A percentile compares a stretch with the other conserved stretches of the same genome.
Evolutionary conservation across 768 basidiomycete species (phyloP).

Genomic region (Termitomyces sp.): DNA sequence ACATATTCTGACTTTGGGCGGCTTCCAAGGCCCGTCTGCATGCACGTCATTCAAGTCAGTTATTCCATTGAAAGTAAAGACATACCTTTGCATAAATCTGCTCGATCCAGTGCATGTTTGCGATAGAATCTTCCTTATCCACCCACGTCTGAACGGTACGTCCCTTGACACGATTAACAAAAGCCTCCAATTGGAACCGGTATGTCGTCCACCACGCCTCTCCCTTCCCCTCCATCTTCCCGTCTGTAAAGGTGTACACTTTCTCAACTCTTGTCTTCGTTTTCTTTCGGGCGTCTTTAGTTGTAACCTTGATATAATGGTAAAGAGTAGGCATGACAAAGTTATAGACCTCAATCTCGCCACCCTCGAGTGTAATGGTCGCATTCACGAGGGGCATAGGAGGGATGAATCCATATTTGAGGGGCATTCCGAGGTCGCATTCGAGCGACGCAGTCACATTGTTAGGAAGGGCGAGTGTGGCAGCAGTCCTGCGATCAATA

Average conservation of each 20-base stretch:
- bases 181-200: conserved; percentile 56
- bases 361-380: conserved; percentile 37
- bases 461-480: conserved; percentile 25
- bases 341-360: conserved; percentile 35
- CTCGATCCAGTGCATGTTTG: conserved; percentile 56
- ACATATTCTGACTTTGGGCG: conserved; percentile 20
- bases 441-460: conserved; percentile 28
- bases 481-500: conserved; percentile 26
- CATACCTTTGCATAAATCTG: conserved; percentile 46
- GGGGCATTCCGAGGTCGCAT: conserved; percentile 26
- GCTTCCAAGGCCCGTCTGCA: conserved; percentile 20
- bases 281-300: conserved; percentile 15
- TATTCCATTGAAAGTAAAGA: neutral
- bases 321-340: conserved; percentile 39
- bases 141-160: conserved; percentile 51
- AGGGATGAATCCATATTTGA: conserved; percentile 28
- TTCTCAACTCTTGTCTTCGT: conserved; percentile 33
- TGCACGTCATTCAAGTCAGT: neutral
- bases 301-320: conserved; percentile 42
- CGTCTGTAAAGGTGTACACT: conserved; percentile 36
- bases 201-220: conserved; percentile 57
- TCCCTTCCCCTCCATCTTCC: conserved; percentile 36
- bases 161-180: conserved; percentile 53
- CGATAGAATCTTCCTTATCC: conserved; percentile 43
- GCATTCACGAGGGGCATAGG: conserved; percentile 28